Evolutionary conservation across 257 asterid genomes (phyloP), one percentile per base, ranked within the genome.

Genomic region (Capsicum baccatum): DNA sequence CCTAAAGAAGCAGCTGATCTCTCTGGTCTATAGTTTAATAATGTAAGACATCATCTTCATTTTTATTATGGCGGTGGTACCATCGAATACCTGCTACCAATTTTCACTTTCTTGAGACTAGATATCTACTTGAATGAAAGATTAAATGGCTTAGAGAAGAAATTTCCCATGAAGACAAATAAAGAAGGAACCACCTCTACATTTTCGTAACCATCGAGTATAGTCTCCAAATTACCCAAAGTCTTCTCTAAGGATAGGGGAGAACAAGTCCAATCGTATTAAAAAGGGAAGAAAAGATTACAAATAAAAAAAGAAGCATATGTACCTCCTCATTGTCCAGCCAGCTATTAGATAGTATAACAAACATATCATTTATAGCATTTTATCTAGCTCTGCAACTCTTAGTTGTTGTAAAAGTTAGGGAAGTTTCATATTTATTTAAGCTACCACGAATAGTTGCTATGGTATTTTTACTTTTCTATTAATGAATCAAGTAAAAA

Each of bases 81-180:
- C 33, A 26, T 26, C 33, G 1, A 1, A 26, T 26, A 26, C 33
- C 33, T 26, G 1, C 33, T 26, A 26, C 33, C 33, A 50, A 68
- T 80, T 73, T 39, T 21, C 86, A 67, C 85, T 87, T 83, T 92
- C 99, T 98, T 94, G 88, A 94, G 92, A 83, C 85, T 91, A 21
- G 97, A 91, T 85, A 92, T 93, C 78, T 97, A 95, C 87, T 84
- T 92, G 88, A 96, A 96, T 56, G 98, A 90, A 84, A 96, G 90
- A 89, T 96, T 94, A 85, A 97, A 96, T 33, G 99, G 99, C 84
- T 67, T 93, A 74, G 98, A 96, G 83, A 96, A 93, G 89, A 26
- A 26, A 26, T 26, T 0, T 26, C 33, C 33, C 1, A 26, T 26
- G 33, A 26, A 26, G 33, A 26, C 94, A 84, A 96, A 96, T 74